Base-by-base conservation (phyloP, 148 eudicot genomes). In the Rhododendron griersonianum region DNA sequence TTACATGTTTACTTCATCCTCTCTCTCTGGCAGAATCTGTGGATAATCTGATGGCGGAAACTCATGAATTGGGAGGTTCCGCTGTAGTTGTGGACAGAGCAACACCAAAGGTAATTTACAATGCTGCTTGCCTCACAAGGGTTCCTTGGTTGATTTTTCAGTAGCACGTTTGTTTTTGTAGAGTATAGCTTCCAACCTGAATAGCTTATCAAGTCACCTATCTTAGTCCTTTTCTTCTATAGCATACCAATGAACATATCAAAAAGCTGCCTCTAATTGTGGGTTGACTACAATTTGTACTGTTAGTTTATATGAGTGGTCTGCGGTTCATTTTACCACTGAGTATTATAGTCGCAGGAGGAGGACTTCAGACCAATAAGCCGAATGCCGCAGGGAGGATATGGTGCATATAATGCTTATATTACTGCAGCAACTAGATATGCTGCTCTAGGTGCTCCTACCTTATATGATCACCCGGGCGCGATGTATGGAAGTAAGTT, bases 41-140 rank as follows among this genome's bases (percentile, higher is more conserved):
- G 85, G 99, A 98, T 91, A 94, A 84, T 82, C 90, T 98, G 88
- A 98, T 98, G 98, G 87, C 88, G 55, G 99, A 98, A 81, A 94
- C 94, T 89, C 99, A 98, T 86, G 99, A 98, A 87, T 80, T 98
- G 91, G 98, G 98, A 74, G 99, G 95, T 81, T 92, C 99, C 45
- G 91, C 93, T 51, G 89, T 98, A 37, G 99, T 95, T 85, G 98
- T 98, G 83, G 99, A 98, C 90, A 90, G 99, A 88, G 99, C 99
- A 50, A 95, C 99, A 59, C 99, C 99, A 0, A 98, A 97, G 95
- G 98, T 79, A 91, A 88, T 77, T 84, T 55, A 48, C 25, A 33
- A 30, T 35, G 10, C 50, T 35, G 18, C 79, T 71, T 55, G 44
- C 61, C 30, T 86, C 1, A 67, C 30, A 44, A n/a, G 81, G 23